Evolutionary conservation across 805 yeast species (phyloP), one percentile per base, ranked within the genome.

Genomic region (Diddensiella transvaalensis): DNA sequence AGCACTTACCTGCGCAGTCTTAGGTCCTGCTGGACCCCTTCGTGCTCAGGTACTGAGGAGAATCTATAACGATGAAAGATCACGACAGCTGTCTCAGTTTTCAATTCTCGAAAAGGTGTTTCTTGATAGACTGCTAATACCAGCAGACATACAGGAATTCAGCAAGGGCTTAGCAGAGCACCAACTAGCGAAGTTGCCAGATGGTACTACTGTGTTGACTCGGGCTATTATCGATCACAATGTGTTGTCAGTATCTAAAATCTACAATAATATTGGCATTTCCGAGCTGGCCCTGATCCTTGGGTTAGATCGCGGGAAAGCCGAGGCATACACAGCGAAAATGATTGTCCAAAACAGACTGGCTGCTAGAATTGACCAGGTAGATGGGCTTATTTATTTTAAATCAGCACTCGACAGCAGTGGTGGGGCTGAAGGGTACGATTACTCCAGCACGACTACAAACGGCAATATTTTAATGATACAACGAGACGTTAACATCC

Each of bases 221-320:
- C 30, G 59, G 22, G 65, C 69, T 1, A 58, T 65, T n/a, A 55
- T 61, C 19, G 67, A 63, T 44, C 69, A 64, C 49, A 64, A 64
- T 45, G 56, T 64, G 23, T 50, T 59, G 22, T 61, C 69, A 2
- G 58, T 65, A 3, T 64, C 69, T 2, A 53, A 55, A 30, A 49
- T 65, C 22, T 64, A 61, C 53, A 46, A 51, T 11, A 58, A 58
- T 43, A 60, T 65, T 29, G 50, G 58, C 15, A 44, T 62, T 38
- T 38, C 48, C n/a, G 54, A 60, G 36, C 53, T 64, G 21, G 65
- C 61, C 3, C 39, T 40, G 24, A 36, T 62, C 13, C 53, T 64
- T 21, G 60, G 54, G 2, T 54, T 65, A 18, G 53, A 55, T 10
- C 44, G 40, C 3, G 51, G 26, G n/a, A 46, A 48, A 29, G 61